A percentile compares a stretch with the other conserved stretches of the same genome.
Conservation (phyloP, 345 rosid genomes). For the Acer saccharum region DNA sequence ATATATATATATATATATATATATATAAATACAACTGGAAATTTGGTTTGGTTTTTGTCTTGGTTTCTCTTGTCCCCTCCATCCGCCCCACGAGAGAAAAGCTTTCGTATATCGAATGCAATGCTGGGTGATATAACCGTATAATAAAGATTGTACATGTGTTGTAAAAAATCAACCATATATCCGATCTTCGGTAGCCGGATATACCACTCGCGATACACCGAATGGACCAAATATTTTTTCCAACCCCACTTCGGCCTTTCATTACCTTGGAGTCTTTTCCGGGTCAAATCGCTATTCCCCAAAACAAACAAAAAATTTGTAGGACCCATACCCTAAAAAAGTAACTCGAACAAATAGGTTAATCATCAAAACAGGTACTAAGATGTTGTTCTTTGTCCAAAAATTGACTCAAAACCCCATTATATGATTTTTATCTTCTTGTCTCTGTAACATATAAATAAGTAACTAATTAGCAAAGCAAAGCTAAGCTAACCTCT, state of each 20-base stretch:
- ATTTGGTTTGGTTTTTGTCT: background rate
- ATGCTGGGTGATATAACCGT: too few relatives aligned
- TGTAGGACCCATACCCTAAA: constrained; percentile 1
- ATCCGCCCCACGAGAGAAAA: too few relatives aligned
- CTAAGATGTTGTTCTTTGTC: constrained; percentile 13
- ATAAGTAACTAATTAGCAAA: too few relatives aligned
- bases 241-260: background rate
- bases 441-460: background rate
- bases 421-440: background rate
- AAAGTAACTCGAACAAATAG: background rate
- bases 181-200: too few relatives aligned
- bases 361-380: background rate
- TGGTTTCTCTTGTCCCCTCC: constrained; percentile 13
- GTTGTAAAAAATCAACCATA: too few relatives aligned
- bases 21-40: too few relatives aligned
- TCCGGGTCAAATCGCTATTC: constrained; percentile 4
- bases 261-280: constrained; percentile 17
- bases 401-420: background rate
- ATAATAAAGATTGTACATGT: too few relatives aligned
- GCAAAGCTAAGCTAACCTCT: too few relatives aligned
- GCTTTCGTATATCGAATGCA: too few relatives aligned
- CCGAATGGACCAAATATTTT: too few relatives aligned
- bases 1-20: too few relatives aligned
- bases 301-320: background rate
- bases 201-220: too few relatives aligned